Evolutionary conservation across 2,329 filamentous ascomycete species (phyloP).

Genomic region (Sarocladium strictum): DNA sequence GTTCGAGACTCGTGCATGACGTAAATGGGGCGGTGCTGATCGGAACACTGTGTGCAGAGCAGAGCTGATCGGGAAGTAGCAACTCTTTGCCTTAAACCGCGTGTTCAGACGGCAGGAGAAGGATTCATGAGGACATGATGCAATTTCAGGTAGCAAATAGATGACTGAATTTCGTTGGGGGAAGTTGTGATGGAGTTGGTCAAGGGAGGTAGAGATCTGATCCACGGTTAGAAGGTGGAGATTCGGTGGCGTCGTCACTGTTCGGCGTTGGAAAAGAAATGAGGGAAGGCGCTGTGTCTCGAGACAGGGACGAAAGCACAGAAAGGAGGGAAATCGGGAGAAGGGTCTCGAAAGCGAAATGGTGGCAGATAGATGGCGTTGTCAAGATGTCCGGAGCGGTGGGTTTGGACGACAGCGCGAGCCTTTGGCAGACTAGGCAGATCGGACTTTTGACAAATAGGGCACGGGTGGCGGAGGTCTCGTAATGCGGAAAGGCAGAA

Average conservation of each 20-base stretch:
- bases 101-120: neutral
- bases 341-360: neutral
- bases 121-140: neutral
- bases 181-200: neutral
- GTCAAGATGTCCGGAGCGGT: neutral
- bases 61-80: neutral
- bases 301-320: neutral
- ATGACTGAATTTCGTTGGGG: neutral
- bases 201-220: neutral
- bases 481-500: neutral
- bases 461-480: neutral
- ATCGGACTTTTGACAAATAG: neutral
- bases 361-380: neutral
- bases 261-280: neutral
- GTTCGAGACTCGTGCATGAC: constrained; percentile 5
- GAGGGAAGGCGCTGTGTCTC: too few relatives aligned
- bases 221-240: neutral
- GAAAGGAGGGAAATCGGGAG: neutral
- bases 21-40: constrained; percentile 1
- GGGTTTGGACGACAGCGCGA: neutral
- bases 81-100: neutral
- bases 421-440: neutral
- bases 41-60: neutral
- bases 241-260: constrained; percentile 2
- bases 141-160: too few relatives aligned